These are phyloP conservation scores for Dactylellina cionopaga DNA, from an alignment of 2,329 filamentous ascomycete species.

Conservation along the genomic window DNA sequence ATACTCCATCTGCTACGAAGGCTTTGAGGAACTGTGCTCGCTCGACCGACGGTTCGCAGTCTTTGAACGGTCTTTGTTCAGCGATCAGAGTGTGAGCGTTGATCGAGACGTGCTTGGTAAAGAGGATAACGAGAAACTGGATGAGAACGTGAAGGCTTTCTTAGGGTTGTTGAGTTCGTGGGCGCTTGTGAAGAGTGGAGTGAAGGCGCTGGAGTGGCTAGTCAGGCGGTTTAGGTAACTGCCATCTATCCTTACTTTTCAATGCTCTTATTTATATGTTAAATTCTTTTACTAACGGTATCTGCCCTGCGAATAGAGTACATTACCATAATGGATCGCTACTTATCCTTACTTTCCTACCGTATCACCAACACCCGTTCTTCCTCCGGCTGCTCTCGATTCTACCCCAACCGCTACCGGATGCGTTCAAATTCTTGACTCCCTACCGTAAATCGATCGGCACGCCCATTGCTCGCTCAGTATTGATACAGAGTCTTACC, in stretches of 20 bases:
- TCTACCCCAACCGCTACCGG: slow-evolving; percentile 76
- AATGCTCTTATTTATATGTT: no score
- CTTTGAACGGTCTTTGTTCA: slow-evolving; percentile 85
- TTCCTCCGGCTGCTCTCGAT: slow-evolving; percentile 90
- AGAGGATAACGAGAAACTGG: slow-evolving; percentile 81
- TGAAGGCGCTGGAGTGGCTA: slow-evolving; percentile 95
- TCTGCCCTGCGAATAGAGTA: no score
- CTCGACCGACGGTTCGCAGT: slow-evolving; percentile 80
- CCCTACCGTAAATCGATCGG: slow-evolving; percentile 81
- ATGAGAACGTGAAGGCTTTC: slow-evolving; percentile 81
- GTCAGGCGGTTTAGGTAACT: slow-evolving; percentile 83
- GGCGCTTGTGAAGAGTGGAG: slow-evolving; percentile 82
- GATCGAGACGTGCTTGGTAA: slow-evolving; percentile 86
- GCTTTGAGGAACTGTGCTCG: slow-evolving; percentile 88
- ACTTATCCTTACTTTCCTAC: slow-evolving; percentile 85
- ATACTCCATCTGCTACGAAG: slow-evolving; percentile 85
- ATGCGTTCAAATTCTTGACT: slow-evolving; percentile 81
- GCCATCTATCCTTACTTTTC: slow-evolving; percentile 2
- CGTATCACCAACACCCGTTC: slow-evolving; percentile 82
- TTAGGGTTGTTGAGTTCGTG: slow-evolving; percentile 80
- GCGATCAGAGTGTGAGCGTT: slow-evolving; percentile 87
- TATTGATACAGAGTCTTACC: slow-evolving; percentile 83
- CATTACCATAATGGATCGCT: slow-evolving; percentile 88
- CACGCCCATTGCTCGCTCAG: slow-evolving; percentile 78
- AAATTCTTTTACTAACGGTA: no score